Base-by-base conservation (phyloP, 768 basidiomycete genomes). In the Lactifluus piperatus region DNA sequence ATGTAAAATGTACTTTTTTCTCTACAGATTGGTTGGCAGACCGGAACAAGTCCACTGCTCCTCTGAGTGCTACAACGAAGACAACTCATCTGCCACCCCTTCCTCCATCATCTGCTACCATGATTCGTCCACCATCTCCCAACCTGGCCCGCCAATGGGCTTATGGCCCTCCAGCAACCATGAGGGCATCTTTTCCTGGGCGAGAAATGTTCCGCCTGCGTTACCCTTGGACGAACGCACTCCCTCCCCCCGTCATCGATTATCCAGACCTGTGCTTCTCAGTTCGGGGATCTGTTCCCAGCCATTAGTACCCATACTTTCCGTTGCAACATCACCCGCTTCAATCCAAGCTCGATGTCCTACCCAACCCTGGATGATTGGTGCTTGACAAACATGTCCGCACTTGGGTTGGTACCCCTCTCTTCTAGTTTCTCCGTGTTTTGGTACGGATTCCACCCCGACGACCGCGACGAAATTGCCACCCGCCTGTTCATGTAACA, bases 31-130 rank as follows among this genome's bases (percentile, higher is more conserved):
- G n/a, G n/a, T n/a, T n/a, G n/a, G n/a, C n/a, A 69, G 65, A 27
- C 68, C 70, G 4, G 60, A 68, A 1, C 70, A 70, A 7, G 72
- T 75, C 4, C 86, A 84, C 71, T 86, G 85, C 72, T 84, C 83
- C 0, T 68, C 73, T 14, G 77, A 78, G 66, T 73, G 73, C 57
- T 65, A 69, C 47, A 69, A 67, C 22, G 69, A 73, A 51, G 72
- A 71, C 41, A 70, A 73, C 49, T 59, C 66, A 13, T 56, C 62
- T 11, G 34, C 53, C 2, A 27, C 62, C 22, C 59, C 44, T 20
- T 63, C 59, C 14, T 56, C 58, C 22, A 26, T 68, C 30, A 36
- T 64, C 16, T 56, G 62, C 3, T 62, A 41, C 24, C 41, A 51
- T 11, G 56, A 62, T 14, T 18, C 50, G 3, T 18, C 53, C 52